Base-by-base conservation (phyloP, 139 green algal species). In the Chlamydomonas incerta region DNA sequence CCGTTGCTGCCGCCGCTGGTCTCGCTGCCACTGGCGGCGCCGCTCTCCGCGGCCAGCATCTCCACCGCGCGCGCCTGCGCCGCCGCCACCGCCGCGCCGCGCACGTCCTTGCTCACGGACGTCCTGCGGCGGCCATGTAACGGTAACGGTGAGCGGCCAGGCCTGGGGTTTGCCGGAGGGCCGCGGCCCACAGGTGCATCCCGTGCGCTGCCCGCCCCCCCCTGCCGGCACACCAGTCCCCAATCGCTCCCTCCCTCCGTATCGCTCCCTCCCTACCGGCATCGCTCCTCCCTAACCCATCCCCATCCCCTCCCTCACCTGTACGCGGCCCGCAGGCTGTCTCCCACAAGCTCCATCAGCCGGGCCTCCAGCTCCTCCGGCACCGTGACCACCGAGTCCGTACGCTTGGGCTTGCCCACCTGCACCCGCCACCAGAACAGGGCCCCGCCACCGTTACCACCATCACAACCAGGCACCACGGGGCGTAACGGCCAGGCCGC, bases 401-500 rank as follows among this genome's bases (percentile, higher is more conserved):
- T 72, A 4, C 82, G 88, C 90, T 98, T 98, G 72, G 86, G 73
- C 87, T 95, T 95, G n/a, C 94, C 96, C 29, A 98, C 91, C 52
- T 81, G 50, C 1, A 18, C 20, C 41, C 6, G n/a, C n/a, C n/a
- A n/a, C n/a, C n/a, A n/a, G n/a, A n/a, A n/a, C n/a, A n/a, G n/a
- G n/a, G n/a, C n/a, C n/a, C n/a, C n/a, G n/a, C n/a, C n/a, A n/a
- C n/a, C n/a, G n/a, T n/a, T n/a, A n/a, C n/a, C n/a, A n/a, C n/a
- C n/a, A n/a, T n/a, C n/a, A n/a, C n/a, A n/a, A n/a, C n/a, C n/a
- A n/a, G n/a, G n/a, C n/a, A n/a, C n/a, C n/a, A n/a, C n/a, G n/a
- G n/a, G n/a, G n/a, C n/a, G n/a, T n/a, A n/a, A n/a, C n/a, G n/a
- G n/a, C n/a, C n/a, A n/a, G n/a, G n/a, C n/a, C n/a, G n/a, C n/a